A percentile compares a stretch with the other conserved stretches of the same genome.
Evolutionary conservation across 176 grass and related monocot species (phyloP).

Genomic region (Aechmea fasciata): DNA sequence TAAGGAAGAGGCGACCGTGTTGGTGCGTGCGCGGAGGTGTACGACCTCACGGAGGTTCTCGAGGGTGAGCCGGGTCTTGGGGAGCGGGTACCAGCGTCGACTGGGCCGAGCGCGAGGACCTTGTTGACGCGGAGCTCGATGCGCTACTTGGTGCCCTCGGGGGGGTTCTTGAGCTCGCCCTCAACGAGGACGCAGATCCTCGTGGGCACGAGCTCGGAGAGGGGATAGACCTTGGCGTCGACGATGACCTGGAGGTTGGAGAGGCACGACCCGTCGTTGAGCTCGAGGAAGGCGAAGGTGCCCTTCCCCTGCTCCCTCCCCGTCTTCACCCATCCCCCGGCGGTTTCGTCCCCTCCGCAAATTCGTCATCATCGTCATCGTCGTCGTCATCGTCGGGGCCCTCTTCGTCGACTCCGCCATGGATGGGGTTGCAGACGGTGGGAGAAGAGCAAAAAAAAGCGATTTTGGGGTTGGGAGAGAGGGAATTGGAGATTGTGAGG

Average conservation of each 20-base stretch:
- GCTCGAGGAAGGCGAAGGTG: constrained; percentile 66
- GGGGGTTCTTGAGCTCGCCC: constrained; percentile 67
- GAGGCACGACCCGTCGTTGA: constrained; percentile 89
- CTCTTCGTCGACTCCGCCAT: background rate
- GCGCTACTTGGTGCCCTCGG: constrained; percentile 56
- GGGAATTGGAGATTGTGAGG: background rate
- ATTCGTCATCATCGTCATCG: constrained; percentile 1
- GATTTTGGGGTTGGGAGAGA: background rate
- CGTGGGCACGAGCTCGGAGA: constrained; percentile 50
- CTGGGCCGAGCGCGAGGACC: constrained; percentile 68
- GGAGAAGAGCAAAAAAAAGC: background rate
- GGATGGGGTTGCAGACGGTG: background rate
- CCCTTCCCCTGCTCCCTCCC: constrained; percentile 65
- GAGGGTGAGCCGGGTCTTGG: constrained; percentile 66
- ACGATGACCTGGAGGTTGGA: constrained; percentile 72
- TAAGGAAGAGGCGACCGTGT: constrained; percentile 37
- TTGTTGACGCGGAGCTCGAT: constrained; percentile 59
- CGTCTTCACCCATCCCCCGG: constrained; percentile 69
- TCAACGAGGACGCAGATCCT: constrained; percentile 82
- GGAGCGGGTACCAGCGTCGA: constrained; percentile 72
- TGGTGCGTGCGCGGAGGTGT: constrained; percentile 77
- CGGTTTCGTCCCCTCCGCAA: constrained; percentile 22
- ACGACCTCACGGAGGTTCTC: constrained; percentile 72
- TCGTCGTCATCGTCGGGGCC: background rate
- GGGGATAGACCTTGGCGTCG: constrained; percentile 38